Base-by-base conservation (phyloP, 1,284 basidiomycete genomes). In the Ceratobasidium papillatum region DNA sequence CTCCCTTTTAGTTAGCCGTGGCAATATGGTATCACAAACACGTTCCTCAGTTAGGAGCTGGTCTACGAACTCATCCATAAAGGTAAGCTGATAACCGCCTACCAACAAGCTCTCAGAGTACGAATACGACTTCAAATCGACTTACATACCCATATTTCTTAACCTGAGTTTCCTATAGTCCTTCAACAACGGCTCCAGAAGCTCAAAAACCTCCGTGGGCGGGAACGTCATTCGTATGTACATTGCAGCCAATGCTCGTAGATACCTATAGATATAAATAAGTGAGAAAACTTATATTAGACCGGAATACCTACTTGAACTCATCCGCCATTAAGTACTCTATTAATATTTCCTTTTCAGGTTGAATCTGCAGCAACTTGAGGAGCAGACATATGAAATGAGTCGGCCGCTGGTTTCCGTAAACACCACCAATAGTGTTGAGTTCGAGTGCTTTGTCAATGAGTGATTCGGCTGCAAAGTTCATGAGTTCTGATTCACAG, bases 341-440 rank as follows among this genome's bases (percentile, higher is more conserved):
- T 3, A 98, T 84, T 61, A 99, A 82, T 76, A 99, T 99, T 82
- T 97, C 95, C 81, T 95, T 95, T 83, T 99, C 94, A 0, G 98
- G 98, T 81, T 99, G 97, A 61, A 99, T 91, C 83, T 99, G 98
- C 34, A 99, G 85, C 72, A 99, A 86, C 82, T 99, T 99, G 78
- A 98, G 86, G 34, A 96, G 88, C 30, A 99, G 86, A 80, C 94
- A 97, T 59, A 98, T 85, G 83, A 96, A 98, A 78, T 94, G 90
- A 4, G 95, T 98, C 0, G 96, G 96, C 62, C 92, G 89, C 79
- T 96, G 93, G 83, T 97, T 97, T 66, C 91, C 92, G 82, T 94
- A 98, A 32, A 96, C 95, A 17, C 98, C 98, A 7, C 98, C 98
- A 74, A 99, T 91, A 78, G 86, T 90, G 54, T 89, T 89, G 22